A percentile compares a stretch with the other conserved stretches of the same genome.
Evolutionary conservation across 495 filamentous ascomycete species (phyloP).

Genomic region (Lophium mytilinum): DNA sequence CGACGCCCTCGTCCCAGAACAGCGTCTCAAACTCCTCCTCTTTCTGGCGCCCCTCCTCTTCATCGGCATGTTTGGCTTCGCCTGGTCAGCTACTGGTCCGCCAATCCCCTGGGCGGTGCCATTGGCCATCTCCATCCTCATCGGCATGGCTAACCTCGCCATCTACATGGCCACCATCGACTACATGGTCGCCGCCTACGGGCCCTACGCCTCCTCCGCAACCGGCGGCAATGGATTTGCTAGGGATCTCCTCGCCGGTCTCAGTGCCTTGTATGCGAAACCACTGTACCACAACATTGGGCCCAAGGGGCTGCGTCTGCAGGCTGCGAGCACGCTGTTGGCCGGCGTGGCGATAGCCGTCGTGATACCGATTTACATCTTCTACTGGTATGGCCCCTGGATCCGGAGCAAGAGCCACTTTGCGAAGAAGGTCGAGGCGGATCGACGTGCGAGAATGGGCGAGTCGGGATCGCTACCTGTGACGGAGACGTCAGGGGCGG

Average conservation of each 20-base stretch:
- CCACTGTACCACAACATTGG: conserved; percentile 9
- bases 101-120: conserved; percentile 55
- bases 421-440: conserved; percentile 29
- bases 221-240: conserved; percentile 67
- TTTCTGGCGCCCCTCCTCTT: conserved; percentile 47
- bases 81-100: conserved; percentile 50
- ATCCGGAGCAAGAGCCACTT: conserved; percentile 42
- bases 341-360: conserved; percentile 39
- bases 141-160: conserved; percentile 56
- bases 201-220: conserved; percentile 65
- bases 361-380: conserved; percentile 41
- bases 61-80: conserved; percentile 53
- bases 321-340: conserved; percentile 35
- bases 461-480: too few species aligned
- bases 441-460: neutral
- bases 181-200: conserved; percentile 72
- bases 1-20: conserved; percentile 49
- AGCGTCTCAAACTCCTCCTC: conserved; percentile 49
- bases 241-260: conserved; percentile 69
- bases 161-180: conserved; percentile 76
- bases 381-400: conserved; percentile 43
- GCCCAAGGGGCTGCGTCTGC: neutral
- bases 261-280: neutral
- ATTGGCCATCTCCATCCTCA: conserved; percentile 53
- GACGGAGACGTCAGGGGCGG: too few species aligned